Evolutionary conservation across 2,329 filamentous ascomycete species (phyloP).

Genomic region (Cytospora schulzeri): DNA sequence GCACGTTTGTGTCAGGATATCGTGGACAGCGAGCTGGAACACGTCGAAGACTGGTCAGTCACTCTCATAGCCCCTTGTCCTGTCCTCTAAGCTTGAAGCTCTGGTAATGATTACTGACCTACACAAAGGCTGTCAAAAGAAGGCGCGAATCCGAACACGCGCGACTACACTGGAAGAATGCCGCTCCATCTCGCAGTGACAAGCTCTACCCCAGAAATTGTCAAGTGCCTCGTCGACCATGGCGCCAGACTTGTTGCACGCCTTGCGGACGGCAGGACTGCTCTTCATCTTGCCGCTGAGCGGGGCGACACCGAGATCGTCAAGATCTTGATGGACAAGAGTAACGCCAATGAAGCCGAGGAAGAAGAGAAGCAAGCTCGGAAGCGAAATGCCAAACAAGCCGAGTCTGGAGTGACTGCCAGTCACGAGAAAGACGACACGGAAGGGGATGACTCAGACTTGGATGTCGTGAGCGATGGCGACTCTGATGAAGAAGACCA

Average conservation of each 20-base stretch:
- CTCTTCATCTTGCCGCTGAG: slow-evolving; percentile 78
- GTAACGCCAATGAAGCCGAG: slow-evolving; percentile 70
- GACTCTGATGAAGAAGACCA: slow-evolving; percentile 55
- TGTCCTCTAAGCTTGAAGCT: background rate
- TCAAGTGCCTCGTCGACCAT: slow-evolving; percentile 69
- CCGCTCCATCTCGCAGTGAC: slow-evolving; percentile 77
- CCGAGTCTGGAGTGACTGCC: slow-evolving; percentile 31
- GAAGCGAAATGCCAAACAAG: slow-evolving; percentile 41
- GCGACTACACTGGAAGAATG: slow-evolving; percentile 78
- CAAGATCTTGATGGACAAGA: slow-evolving; percentile 71
- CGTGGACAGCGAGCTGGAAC: slow-evolving; percentile 70
- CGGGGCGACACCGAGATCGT: slow-evolving; percentile 71
- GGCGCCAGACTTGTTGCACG: slow-evolving; percentile 74
- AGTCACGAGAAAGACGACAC: slow-evolving; percentile 35
- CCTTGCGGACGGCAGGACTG: slow-evolving; percentile 77
- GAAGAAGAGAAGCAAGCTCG: slow-evolving; percentile 61
- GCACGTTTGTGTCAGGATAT: slow-evolving; percentile 79
- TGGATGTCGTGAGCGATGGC: slow-evolving; percentile 48
- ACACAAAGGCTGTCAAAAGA: slow-evolving; percentile 55
- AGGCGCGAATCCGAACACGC: slow-evolving; percentile 68
- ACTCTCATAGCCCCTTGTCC: background rate
- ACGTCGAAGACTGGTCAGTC: slow-evolving; percentile 65
- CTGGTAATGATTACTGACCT: background rate
- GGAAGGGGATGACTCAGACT: slow-evolving; percentile 45
- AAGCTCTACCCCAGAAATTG: slow-evolving; percentile 68